Base-by-base conservation (phyloP, 2,329 filamentous ascomycete species). In the Aspergillus fumigatus region DNA sequence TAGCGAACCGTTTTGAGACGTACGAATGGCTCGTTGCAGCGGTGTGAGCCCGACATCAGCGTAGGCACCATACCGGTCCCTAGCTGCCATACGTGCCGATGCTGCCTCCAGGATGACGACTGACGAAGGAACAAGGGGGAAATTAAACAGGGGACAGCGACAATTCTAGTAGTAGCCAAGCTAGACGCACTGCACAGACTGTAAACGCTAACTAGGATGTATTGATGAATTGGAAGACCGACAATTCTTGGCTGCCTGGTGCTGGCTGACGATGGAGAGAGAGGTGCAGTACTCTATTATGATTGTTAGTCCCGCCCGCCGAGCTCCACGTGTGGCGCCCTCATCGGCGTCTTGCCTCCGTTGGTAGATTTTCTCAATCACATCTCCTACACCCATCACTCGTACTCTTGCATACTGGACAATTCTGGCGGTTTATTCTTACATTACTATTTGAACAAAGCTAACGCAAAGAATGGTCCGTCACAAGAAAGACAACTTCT, bases 1-100 rank as follows among this genome's bases (percentile, higher is more conserved):
- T 9, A 3, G 10, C 19, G 8, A 10, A 23, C n/a, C 50, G 40
- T 48, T 48, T 47, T 45, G 19, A 50, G 29, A 73, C 81, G 60
- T 77, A 85, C 83, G 87, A 75, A 99, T 96, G 76, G 92, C 97
- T 76, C 94, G 89, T 79, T 96, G 92, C 59, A 99, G 84, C 73
- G 92, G 91, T 56, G 92, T 93, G 62, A 89, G 85, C 55, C 88
- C 85, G 61, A 89, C 86, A 73, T 89, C 86, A 72, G 87, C 86
- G 77, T 89, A 88, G 73, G 88, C 88, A 77, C 87, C 86, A 83
- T 94, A 97, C 75, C 92, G 92, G 81, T 97, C 93, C 78, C 93
- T 87, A 69, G 92, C 89, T 71, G 93, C 94, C 82, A 95, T 96
- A 73, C 94, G 88, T 77, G 92, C 92, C 73, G 92, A 95, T 73